A percentile compares a stretch with the other conserved stretches of the same genome.
phyloP scores from a whole-genome alignment of 371 early-diverging fungal species.

The Circinella umbellata region DNA sequence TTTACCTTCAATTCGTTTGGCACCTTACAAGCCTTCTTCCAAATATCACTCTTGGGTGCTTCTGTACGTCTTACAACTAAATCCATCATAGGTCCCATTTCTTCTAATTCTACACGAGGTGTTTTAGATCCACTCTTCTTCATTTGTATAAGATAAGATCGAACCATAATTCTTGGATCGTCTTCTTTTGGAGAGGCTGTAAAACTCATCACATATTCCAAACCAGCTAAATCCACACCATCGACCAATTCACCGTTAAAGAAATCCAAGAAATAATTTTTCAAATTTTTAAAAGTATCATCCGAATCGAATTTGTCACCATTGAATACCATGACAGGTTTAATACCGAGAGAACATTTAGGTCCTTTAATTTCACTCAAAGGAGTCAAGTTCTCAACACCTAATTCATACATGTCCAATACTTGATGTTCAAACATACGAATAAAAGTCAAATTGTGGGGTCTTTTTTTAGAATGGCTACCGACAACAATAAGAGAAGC shows the following conservation, averaged over 20 bases:
- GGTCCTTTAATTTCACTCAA: conserved; percentile 77
- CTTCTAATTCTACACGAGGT: conserved; percentile 90
- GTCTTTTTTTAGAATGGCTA: conserved; percentile 95
- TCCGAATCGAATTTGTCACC: conserved; percentile 87
- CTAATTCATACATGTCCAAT: conserved; percentile 96
- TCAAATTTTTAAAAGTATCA: conserved; percentile 71
- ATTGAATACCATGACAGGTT: conserved; percentile 89
- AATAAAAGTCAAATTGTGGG: conserved; percentile 89
- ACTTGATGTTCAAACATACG: conserved; percentile 93
- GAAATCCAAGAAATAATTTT: conserved; percentile 89
- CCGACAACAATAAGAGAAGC: conserved; percentile 89
- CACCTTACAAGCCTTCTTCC: conserved; percentile 81
- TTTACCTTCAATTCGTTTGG: conserved; percentile 87
- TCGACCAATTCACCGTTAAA: conserved; percentile 84
- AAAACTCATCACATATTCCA: conserved; percentile 88
- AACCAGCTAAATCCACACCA: conserved; percentile 82
- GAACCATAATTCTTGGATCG: conserved; percentile 70
- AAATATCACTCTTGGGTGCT: conserved; percentile 77
- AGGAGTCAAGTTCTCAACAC: conserved; percentile 69
- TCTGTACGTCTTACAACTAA: conserved; percentile 78
- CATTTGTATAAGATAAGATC: conserved; percentile 81
- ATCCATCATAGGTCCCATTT: conserved; percentile 94
- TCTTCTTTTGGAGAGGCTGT: conserved; percentile 68
- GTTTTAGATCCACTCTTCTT: conserved; percentile 85
- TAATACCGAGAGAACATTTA: conserved; percentile 86